These are phyloP conservation scores for Xerophyta viscosa DNA, from an alignment of 106 monocot species.

Conservation along the genomic window DNA sequence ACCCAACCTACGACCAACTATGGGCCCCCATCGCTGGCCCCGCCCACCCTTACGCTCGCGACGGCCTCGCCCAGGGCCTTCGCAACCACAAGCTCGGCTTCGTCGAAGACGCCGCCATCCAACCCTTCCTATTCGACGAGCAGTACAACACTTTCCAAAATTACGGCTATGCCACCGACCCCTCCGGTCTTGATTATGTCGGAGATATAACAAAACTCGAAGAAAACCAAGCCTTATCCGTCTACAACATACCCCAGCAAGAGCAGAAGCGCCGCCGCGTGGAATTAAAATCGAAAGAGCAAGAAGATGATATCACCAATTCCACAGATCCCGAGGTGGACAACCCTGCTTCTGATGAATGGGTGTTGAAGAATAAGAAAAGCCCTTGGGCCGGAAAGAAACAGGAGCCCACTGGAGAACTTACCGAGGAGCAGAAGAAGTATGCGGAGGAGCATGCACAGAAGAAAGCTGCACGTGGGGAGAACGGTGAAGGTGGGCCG, in stretches of 20 bases:
- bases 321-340: conserved; percentile 12
- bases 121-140: conserved; percentile 94
- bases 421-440: conserved; percentile 97
- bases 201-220: conserved; percentile 52
- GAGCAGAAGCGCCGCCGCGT: conserved; percentile 84
- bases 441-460: conserved; percentile 84
- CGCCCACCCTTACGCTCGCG: conserved; percentile 70
- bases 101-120: conserved; percentile 90
- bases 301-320: conserved; percentile 3
- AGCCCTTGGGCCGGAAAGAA: conserved; percentile 89
- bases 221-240: conserved; percentile 48
- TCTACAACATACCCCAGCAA: conserved; percentile 90
- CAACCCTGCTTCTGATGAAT: conserved; percentile 79
- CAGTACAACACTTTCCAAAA: conserved; percentile 98
- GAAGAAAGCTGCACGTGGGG: conserved; percentile 85
- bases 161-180: conserved; percentile 90
- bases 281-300: conserved; percentile 17
- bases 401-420: conserved; percentile 49
- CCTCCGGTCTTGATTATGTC: conserved; percentile 66
- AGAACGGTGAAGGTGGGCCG: conserved; percentile 31
- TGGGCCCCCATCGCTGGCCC: conserved; percentile 92
- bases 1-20: conserved; percentile 93
- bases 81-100: conserved; percentile 98
- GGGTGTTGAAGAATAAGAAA: conserved; percentile 69
- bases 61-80: conserved; percentile 71